Base-by-base conservation (phyloP, 345 rosid genomes). In the Bruguiera gymnorhiza region DNA sequence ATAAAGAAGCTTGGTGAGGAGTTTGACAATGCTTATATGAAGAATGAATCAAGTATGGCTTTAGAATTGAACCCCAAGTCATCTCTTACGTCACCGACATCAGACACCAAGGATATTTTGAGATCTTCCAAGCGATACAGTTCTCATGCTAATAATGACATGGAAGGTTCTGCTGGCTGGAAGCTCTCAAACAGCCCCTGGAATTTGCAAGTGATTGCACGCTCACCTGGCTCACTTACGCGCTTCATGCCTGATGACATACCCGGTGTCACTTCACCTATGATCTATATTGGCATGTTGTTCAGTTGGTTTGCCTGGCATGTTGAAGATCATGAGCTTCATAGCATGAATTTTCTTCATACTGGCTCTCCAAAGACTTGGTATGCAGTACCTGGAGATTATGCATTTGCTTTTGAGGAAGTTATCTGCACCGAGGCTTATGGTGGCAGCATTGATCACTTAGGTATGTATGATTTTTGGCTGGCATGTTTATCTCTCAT, bases 251-350 rank as follows among this genome's bases (percentile, higher is more conserved):
- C 99, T 20, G 99, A 96, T 84, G 97, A 96, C 78, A 96, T 96
- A 66, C 99, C 97, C 7, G 99, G 99, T 70, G 99, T 96, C 59
- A 89, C 99, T 67, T 90, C 97, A 67, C 98, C 99, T 51, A 92
- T 96, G 98, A 79, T 96, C 67, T 96, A 92, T 79, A 86, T 96
- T 50, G 99, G 98, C 54, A 96, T 96, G 99, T 52, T 96, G 81
- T 96, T 90, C 77, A 96, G 98, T 86, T 96, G 99, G 99, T 96
- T 96, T 86, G 99, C 99, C 63, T 96, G 99, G 98, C 99, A 92
- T 72, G 97, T 96, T 75, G 99, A 96, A 80, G 99, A 96, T 84
- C 99, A 96, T 60, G 99, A 96, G 73, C 97, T 96, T 79, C 98
- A 92, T 76, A 92, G 98, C 83, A 82, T 96, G 95, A 96, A 96